A percentile compares a stretch with the other conserved stretches of the same genome.
Evolutionary conservation across 441 rosid genomes (phyloP).

Genomic region (Capsella rubella): DNA sequence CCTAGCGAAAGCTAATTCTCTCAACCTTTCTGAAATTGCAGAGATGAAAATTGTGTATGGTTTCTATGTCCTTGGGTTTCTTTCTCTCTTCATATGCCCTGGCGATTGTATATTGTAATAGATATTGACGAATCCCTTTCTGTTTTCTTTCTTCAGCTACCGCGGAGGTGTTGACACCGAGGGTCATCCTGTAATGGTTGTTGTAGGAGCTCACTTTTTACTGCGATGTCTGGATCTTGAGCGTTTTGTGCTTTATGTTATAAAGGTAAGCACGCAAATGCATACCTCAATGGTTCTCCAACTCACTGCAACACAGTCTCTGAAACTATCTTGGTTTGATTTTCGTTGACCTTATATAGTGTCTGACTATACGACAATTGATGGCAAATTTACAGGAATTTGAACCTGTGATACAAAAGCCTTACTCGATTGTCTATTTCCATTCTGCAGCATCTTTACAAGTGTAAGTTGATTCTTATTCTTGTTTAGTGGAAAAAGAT

Average conservation of each 20-base stretch:
- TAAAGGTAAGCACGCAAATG: conserved; percentile 61
- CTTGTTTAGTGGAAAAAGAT: conserved; percentile 24
- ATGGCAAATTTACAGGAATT: conserved; percentile 75
- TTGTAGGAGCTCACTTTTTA: conserved; percentile 99
- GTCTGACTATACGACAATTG: conserved; percentile 34
- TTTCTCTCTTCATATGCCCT: conserved; percentile 12
- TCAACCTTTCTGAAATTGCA: conserved; percentile 95
- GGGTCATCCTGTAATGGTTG: conserved; percentile 96
- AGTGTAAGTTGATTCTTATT: conserved; percentile 64
- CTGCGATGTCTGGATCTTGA: conserved; percentile 95
- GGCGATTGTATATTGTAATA: conserved; percentile 8
- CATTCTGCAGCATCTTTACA: conserved; percentile 98
- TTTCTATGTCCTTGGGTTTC: conserved; percentile 24
- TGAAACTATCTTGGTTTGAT: conserved; percentile 5
- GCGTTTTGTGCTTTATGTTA: conserved; percentile 81
- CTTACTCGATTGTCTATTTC: conserved; percentile 90
- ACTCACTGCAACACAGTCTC: conserved; percentile 22
- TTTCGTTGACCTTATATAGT: background rate
- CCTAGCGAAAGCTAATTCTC: conserved; percentile 93
- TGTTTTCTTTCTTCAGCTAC: conserved; percentile 64
- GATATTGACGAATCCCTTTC: conserved; percentile 28
- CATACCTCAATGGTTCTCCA: background rate
- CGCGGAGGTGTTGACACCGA: conserved; percentile 98
- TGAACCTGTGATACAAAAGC: conserved; percentile 94
- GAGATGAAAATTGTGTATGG: conserved; percentile 99